Evolutionary conservation across 2,329 filamentous ascomycete species (phyloP).

Genomic region (Lomentospora prolificans): DNA sequence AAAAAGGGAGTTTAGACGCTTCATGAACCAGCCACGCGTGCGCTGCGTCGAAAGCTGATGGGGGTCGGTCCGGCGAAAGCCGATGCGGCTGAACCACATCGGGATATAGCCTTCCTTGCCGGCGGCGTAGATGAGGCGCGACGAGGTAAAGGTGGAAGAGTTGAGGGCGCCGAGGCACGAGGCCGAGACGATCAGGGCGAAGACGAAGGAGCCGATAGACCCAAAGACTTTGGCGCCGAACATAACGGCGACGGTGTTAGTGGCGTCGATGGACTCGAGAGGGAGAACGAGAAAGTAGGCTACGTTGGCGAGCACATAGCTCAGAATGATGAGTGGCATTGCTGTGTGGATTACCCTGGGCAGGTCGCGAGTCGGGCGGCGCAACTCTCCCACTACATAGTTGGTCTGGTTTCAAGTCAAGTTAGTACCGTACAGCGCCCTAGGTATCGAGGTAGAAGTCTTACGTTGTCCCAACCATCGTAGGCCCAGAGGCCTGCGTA

Average conservation of each 20-base stretch:
- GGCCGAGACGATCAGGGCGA: slow-evolving; percentile 81
- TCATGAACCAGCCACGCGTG: slow-evolving; percentile 47
- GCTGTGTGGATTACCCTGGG: slow-evolving; percentile 93
- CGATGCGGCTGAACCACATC: slow-evolving; percentile 70
- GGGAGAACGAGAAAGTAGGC: slow-evolving; percentile 93
- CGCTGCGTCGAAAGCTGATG: slow-evolving; percentile 31
- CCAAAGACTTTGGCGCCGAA: slow-evolving; percentile 91
- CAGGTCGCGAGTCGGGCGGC: slow-evolving; percentile 79
- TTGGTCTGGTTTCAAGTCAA: slow-evolving; percentile 65
- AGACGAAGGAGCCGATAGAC: slow-evolving; percentile 65
- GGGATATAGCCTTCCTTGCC: slow-evolving; percentile 94
- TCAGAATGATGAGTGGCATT: slow-evolving; percentile 85
- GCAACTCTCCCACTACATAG: slow-evolving; percentile 95
- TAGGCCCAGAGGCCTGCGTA: slow-evolving; percentile 97
- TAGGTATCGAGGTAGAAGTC: slow-evolving; percentile 24
- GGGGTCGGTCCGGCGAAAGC: slow-evolving; percentile 40
- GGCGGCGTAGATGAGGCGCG: slow-evolving; percentile 84
- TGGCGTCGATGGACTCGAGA: slow-evolving; percentile 65
- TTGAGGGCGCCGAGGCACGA: slow-evolving; percentile 94
- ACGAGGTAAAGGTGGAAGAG: slow-evolving; percentile 86
- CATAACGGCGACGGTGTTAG: slow-evolving; percentile 91
- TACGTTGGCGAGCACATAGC: slow-evolving; percentile 83
- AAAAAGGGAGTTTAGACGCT: slow-evolving; percentile 49
- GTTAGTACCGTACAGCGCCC: too few relatives aligned
- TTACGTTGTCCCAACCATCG: slow-evolving; percentile 96